phyloP scores from a whole-genome alignment of 2,329 filamentous ascomycete genomes.

The Pyrenochaeta sp. region DNA sequence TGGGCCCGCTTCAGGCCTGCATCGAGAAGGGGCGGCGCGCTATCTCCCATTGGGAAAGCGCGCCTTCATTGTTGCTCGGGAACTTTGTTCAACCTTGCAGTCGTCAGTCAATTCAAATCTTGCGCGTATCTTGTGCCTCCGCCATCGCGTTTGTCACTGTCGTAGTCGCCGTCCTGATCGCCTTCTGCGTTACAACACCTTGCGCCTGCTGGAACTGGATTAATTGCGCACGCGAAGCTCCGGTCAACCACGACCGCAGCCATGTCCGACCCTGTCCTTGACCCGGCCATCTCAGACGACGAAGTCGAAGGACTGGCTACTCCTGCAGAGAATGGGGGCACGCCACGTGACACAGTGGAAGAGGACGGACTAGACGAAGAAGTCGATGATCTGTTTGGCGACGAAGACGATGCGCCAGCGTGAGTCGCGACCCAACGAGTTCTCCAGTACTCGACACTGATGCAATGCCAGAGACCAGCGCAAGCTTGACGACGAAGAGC shows the following conservation, averaged over 20 bases:
- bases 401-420: constrained; percentile 49
- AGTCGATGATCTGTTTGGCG: constrained; percentile 58
- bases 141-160: constrained; percentile 2
- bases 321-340: constrained; percentile 38
- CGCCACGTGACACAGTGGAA: constrained; percentile 42
- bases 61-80: constrained; percentile 27
- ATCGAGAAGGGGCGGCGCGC: constrained; percentile 41
- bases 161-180: background rate
- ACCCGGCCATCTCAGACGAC: constrained; percentile 46
- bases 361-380: constrained; percentile 45
- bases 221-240: constrained; percentile 5
- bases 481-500: constrained; percentile 68
- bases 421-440: constrained; percentile 47
- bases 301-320: constrained; percentile 44
- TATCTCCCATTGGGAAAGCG: constrained; percentile 31
- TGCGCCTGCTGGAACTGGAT: background rate
- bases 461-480: constrained; percentile 48
- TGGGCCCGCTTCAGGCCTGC: constrained; percentile 32
- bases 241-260: constrained; percentile 9
- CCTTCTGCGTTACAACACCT: background rate
- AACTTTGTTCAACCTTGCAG: constrained; percentile 30
- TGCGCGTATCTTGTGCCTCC: constrained; percentile 8
- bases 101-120: background rate
- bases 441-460: constrained; percentile 16
- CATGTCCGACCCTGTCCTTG: constrained; percentile 51